A percentile compares a stretch with the other conserved stretches of the same genome.
These are phyloP conservation scores for Chalciporus chontae DNA, from an alignment of 768 basidiomycete species.

Conservation along the genomic window DNA sequence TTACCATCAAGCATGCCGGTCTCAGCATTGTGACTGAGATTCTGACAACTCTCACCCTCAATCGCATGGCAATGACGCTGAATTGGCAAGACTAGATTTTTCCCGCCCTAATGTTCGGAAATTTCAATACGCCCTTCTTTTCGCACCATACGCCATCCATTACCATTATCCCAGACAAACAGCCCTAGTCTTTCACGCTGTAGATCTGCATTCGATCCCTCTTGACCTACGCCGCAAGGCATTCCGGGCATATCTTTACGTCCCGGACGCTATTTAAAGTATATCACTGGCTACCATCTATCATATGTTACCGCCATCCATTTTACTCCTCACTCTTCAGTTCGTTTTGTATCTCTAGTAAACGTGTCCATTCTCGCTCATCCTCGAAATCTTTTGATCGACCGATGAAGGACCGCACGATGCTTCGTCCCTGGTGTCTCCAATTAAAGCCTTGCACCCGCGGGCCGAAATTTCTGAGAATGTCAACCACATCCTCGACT, in stretches of 20 bases:
- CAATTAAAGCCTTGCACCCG: slow-evolving; percentile 61
- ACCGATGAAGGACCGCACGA: slow-evolving; percentile 87
- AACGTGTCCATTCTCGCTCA: slow-evolving; percentile 75
- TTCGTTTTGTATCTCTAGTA: slow-evolving; percentile 53
- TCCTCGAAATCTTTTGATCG: slow-evolving; percentile 86
- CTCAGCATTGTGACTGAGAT: slow-evolving; percentile 72
- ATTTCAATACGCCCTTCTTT: background rate
- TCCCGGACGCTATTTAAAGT: background rate
- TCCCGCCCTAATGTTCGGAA: slow-evolving; percentile 5
- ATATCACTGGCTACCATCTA: slow-evolving; percentile 1
- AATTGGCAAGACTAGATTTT: slow-evolving; percentile 41
- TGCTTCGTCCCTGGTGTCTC: slow-evolving; percentile 81
- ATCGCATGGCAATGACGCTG: slow-evolving; percentile 62
- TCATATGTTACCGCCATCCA: slow-evolving; percentile 19
- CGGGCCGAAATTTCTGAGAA: slow-evolving; percentile 81
- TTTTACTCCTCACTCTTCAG: slow-evolving; percentile 16
- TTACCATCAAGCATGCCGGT: slow-evolving; percentile 56
- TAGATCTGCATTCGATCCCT: background rate
- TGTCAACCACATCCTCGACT: slow-evolving; percentile 80
- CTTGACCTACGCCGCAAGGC: background rate
- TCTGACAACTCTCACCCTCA: slow-evolving; percentile 68
- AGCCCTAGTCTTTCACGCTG: background rate
- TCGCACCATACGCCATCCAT: background rate
- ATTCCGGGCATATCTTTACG: background rate
- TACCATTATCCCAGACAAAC: background rate